Evolutionary conservation across 768 basidiomycete genomes (phyloP).

Genomic region (Lactarius vividus): DNA sequence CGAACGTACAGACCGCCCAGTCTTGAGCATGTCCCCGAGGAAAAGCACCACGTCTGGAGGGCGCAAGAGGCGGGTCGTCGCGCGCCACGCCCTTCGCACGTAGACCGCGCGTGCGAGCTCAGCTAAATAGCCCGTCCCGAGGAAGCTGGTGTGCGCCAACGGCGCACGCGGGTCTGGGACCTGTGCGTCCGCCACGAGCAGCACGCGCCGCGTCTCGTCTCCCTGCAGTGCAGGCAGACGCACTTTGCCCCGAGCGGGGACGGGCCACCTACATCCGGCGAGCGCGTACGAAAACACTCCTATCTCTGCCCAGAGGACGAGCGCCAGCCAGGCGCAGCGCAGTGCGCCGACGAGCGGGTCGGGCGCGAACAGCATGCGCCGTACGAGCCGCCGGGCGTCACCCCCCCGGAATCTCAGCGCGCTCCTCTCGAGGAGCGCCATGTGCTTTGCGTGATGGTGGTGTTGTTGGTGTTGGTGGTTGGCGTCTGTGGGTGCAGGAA

Average conservation of each 20-base stretch:
- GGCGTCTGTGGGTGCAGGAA: not conserved
- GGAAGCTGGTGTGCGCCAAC: no score
- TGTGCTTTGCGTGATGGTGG: not conserved
- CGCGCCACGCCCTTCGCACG: conserved; percentile 80
- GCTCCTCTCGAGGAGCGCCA: not conserved
- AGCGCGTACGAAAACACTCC: conserved; percentile 51
- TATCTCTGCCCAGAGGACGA: conserved; percentile 71
- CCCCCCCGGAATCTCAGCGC: not conserved
- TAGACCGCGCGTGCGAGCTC: conserved; percentile 74
- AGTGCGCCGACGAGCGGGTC: conserved; percentile 33
- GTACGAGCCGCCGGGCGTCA: not conserved
- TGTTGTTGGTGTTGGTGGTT: not conserved
- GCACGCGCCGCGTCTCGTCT: conserved; percentile 40
- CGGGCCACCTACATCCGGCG: conserved; percentile 60
- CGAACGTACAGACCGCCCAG: conserved; percentile 62
- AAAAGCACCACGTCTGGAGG: conserved; percentile 80
- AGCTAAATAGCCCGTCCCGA: conserved; percentile 36
- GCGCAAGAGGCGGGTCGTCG: conserved; percentile 50
- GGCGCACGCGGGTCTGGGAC: conserved; percentile 48
- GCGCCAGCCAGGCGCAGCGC: conserved; percentile 55
- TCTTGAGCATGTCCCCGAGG: conserved; percentile 92
- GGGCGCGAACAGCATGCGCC: conserved; percentile 2
- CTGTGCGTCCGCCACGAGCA: conserved; percentile 86
- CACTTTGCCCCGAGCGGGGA: not conserved
- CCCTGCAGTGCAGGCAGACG: no score